Evolutionary conservation across 805 yeast species (phyloP).

Genomic region (Yarrowia divulgata): DNA sequence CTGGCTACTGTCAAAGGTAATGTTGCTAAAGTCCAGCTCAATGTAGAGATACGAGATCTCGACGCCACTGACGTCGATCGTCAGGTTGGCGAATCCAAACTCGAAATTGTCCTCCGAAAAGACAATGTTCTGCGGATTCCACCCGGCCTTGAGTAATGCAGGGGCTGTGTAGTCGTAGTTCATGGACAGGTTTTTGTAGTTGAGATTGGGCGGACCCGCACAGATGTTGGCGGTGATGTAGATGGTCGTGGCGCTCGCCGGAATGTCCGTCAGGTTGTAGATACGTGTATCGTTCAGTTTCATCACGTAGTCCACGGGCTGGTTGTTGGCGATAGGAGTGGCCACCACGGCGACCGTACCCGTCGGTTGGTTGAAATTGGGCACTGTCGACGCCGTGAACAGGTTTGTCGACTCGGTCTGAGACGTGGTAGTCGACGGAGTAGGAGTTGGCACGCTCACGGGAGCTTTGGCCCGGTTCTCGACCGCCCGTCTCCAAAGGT

Average conservation of each 20-base stretch:
- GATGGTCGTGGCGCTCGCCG: slow-evolving; percentile 45
- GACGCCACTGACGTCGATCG: slow-evolving; percentile 47
- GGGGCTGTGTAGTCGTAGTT: slow-evolving; percentile 43
- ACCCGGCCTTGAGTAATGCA: slow-evolving; percentile 3
- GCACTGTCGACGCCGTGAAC: slow-evolving; percentile 26
- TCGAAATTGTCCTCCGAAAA: slow-evolving; percentile 42
- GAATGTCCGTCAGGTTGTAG: slow-evolving; percentile 44
- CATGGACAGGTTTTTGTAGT: slow-evolving; percentile 41
- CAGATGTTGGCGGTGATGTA: slow-evolving; percentile 52
- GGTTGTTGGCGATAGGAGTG: slow-evolving; percentile 45
- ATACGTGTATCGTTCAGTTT: slow-evolving; percentile 49
- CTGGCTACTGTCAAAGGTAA: slow-evolving; percentile 4
- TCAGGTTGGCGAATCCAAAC: slow-evolving; percentile 47
- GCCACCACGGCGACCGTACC: slow-evolving; percentile 42
- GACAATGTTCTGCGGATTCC: slow-evolving; percentile 42
- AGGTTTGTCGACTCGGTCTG: slow-evolving; percentile 10
- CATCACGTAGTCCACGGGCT: slow-evolving; percentile 46
- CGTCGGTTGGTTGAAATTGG: slow-evolving; percentile 6
- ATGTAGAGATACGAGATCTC: slow-evolving; percentile 40
- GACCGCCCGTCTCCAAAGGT: neutral
- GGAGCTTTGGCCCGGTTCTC: neutral
- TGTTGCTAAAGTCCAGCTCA: slow-evolving; percentile 5
- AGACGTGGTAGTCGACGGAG: neutral
- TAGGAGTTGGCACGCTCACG: neutral
- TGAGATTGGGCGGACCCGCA: slow-evolving; percentile 44